phyloP scores from a whole-genome alignment of 2,329 filamentous ascomycete genomes.

The Colletotrichum sansevieriae region DNA sequence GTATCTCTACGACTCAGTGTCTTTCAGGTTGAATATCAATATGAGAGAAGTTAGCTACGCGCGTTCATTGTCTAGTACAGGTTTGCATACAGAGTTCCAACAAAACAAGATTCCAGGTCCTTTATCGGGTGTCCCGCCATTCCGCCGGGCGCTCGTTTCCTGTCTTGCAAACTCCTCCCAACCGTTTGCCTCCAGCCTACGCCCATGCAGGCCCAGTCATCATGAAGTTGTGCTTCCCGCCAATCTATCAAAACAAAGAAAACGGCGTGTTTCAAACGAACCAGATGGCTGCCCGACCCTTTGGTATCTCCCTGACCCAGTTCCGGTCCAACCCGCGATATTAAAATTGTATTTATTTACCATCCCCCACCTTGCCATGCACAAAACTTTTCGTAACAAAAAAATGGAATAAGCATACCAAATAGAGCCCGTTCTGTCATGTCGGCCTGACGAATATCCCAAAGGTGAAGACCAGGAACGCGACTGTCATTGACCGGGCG shows the following conservation, averaged over 20 bases:
- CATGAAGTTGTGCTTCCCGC: conserved; percentile 40
- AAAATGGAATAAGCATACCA: conserved; percentile 5
- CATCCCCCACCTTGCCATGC: conserved; percentile 39
- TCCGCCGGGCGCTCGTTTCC: conserved; percentile 28
- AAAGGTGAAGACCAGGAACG: too few relatives aligned
- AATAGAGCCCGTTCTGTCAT: neutral
- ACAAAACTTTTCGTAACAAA: conserved; percentile 36
- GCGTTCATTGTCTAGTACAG: conserved; percentile 41
- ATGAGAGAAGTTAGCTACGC: conserved; percentile 24
- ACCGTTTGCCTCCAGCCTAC: conserved; percentile 35
- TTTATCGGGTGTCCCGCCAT: conserved; percentile 26
- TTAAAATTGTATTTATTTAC: conserved; percentile 44
- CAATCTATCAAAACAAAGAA: conserved; percentile 38
- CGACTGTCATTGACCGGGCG: neutral
- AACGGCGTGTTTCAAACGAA: conserved; percentile 34
- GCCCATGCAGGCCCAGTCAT: conserved; percentile 36
- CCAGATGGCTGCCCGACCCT: conserved; percentile 32
- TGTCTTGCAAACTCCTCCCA: conserved; percentile 36
- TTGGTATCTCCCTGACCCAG: conserved; percentile 38
- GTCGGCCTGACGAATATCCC: too few relatives aligned
- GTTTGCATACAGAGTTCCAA: conserved; percentile 34
- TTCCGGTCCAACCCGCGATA: conserved; percentile 36
- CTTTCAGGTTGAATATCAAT: neutral
- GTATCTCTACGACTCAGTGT: too few relatives aligned
- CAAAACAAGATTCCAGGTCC: conserved; percentile 20